phyloP scores from a whole-genome alignment of 129 eudicot genomes.

The Helianthus tuberosus region DNA sequence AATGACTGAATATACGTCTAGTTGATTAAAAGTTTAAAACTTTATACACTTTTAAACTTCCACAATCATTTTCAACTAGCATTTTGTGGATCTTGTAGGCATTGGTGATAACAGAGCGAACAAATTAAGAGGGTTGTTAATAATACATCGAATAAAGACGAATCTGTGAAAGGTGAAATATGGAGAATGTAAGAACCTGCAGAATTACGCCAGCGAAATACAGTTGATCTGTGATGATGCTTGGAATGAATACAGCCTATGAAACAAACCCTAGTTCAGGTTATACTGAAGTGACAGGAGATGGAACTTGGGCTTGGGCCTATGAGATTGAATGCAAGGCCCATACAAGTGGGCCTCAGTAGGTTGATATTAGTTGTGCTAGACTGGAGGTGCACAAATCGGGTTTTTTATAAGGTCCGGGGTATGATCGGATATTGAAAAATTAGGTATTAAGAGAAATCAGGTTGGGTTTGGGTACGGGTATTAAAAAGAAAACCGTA shows the following conservation, averaged over 20 bases:
- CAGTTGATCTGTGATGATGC: background rate
- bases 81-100: background rate
- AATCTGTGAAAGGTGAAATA: background rate
- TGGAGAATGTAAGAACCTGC: slow-evolving; percentile 2
- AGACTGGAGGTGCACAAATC: no score
- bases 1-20: background rate
- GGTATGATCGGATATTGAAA: no score
- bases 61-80: background rate
- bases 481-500: no score
- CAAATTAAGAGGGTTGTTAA: background rate
- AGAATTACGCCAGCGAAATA: background rate
- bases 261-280: slow-evolving; percentile 17
- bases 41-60: background rate
- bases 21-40: background rate
- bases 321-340: background rate
- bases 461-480: no score
- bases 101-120: background rate
- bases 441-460: no score
- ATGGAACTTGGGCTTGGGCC: background rate
- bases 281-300: background rate
- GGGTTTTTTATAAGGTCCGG: no score
- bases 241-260: background rate
- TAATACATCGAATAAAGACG: background rate
- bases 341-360: background rate
- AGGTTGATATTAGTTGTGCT: background rate